Conservation (phyloP, 495 filamentous ascomycete genomes). For the Podospora conica region DNA sequence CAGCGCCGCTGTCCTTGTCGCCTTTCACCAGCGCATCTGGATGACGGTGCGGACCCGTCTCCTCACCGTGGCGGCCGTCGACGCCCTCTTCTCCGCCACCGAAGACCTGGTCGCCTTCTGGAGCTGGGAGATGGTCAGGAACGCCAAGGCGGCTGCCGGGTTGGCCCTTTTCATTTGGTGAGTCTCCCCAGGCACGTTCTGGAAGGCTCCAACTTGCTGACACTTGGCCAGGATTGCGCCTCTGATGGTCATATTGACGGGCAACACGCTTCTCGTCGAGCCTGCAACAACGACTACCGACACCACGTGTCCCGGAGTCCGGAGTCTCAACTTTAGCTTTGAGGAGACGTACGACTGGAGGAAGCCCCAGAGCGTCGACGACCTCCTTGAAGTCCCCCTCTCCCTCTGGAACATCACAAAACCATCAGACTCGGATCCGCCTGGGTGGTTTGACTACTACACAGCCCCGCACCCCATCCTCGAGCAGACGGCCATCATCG, state of each 20-base stretch:
- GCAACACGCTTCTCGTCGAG: slow-evolving; percentile 32
- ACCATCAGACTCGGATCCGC: slow-evolving; percentile 3
- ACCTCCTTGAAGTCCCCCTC: slow-evolving; percentile 25
- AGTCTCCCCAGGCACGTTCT: neutral
- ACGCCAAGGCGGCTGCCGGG: slow-evolving; percentile 27
- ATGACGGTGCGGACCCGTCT: slow-evolving; percentile 30
- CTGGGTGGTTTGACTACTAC: slow-evolving; percentile 36
- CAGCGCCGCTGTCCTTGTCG: slow-evolving; percentile 26
- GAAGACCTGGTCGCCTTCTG: slow-evolving; percentile 26
- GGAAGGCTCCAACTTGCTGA: neutral
- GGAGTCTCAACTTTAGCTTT: slow-evolving; percentile 32
- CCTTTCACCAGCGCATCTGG: slow-evolving; percentile 33
- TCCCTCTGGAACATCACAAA: slow-evolving; percentile 34
- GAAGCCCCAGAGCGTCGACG: slow-evolving; percentile 20
- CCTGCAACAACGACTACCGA: slow-evolving; percentile 7
- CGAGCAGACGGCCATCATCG: slow-evolving; percentile 22
- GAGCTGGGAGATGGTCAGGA: slow-evolving; percentile 30
- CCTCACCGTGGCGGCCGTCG: slow-evolving; percentile 29
- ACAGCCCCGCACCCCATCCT: slow-evolving; percentile 24
- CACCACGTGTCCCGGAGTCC: slow-evolving; percentile 23
- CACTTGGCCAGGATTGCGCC: slow-evolving; percentile 22
- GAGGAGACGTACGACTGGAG: slow-evolving; percentile 35
- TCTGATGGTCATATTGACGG: slow-evolving; percentile 32
- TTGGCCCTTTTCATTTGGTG: slow-evolving; percentile 33
- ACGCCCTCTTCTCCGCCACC: slow-evolving; percentile 32